Conservation (phyloP, 495 filamentous ascomycete species). For the Corynascus novoguineensis region DNA sequence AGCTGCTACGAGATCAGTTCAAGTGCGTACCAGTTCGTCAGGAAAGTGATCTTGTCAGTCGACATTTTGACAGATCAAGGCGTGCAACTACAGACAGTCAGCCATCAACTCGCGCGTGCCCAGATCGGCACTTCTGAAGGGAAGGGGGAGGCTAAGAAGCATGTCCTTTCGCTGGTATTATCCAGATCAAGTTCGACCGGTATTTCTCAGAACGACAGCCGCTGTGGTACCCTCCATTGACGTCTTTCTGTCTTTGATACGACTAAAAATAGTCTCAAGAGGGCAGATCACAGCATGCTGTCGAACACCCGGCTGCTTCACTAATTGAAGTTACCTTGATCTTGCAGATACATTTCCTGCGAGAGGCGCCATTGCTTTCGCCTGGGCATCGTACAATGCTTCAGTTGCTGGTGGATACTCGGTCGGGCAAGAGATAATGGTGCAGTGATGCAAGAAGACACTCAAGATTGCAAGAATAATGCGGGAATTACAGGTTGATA, state of each 20-base stretch:
- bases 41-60: conserved; percentile 70
- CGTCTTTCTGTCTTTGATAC: background rate
- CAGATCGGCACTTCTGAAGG: conserved; percentile 19
- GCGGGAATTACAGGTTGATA: background rate
- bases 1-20: background rate
- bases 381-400: conserved; percentile 11
- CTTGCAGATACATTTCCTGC: conserved; percentile 4
- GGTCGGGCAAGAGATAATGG: background rate
- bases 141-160: conserved; percentile 55
- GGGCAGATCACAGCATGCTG: conserved; percentile 5
- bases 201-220: conserved; percentile 37
- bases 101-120: conserved; percentile 19
- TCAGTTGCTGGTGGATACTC: background rate
- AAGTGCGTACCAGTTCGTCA: conserved; percentile 59
- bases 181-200: conserved; percentile 69
- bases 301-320: conserved; percentile 14
- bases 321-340: conserved; percentile 14
- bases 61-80: conserved; percentile 51
- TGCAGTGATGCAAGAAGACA: background rate
- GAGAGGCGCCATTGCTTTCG: conserved; percentile 13
- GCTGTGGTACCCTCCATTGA: background rate
- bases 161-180: conserved; percentile 81
- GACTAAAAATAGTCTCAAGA: background rate
- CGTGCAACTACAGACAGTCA: conserved; percentile 31
- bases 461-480: background rate